Evolutionary conservation across 768 basidiomycete species (phyloP), one percentile per base, ranked within the genome.

Genomic region (Leccinum subgranulosum): DNA sequence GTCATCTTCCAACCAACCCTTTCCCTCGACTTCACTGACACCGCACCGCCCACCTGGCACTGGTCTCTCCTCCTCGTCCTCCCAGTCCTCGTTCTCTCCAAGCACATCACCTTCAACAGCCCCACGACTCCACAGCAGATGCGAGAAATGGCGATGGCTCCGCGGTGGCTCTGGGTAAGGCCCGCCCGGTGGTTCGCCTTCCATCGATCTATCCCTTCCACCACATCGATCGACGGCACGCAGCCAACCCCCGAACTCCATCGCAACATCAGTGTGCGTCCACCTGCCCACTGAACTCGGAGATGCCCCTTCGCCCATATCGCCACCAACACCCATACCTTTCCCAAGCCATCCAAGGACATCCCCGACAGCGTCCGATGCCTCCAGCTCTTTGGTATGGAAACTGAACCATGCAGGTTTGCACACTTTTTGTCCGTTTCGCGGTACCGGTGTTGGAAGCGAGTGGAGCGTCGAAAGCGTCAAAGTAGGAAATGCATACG

Each of bases 321-420:
- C 58, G 12, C 23, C 62, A 29, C 63, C 71, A 28, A 31, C 55
- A 47, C 46, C 53, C 21, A 57, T 54, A 7, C 66, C 70, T 36
- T 69, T 73, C 14, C 75, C 69, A 17, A 89, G 71, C 91, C 91
- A 91, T 46, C 73, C 74, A 15, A 61, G 52, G 0, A 83, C 80
- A 61, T 83, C 81, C 53, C 77, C 73, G 34, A 90, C 76, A 19
- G 78, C 83, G 53, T 81, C 84, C 73, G 79, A 79, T 4, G 84
- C 84, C n/a, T 82, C 81, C 57, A 82, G 80, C 66, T 84, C 82
- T 65, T 75, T 78, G 28, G 75, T 73, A 14, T 85, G 74, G 43
- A 73, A 74, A 28, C 88, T 85, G 69, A 94, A 99, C 74, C 90
- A 93, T 29, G 85, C 83, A 3, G 94, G 92, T 74, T 98, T 98